Base-by-base conservation (phyloP, 2,329 filamentous ascomycete genomes). In the Coniochaeta sp. region DNA sequence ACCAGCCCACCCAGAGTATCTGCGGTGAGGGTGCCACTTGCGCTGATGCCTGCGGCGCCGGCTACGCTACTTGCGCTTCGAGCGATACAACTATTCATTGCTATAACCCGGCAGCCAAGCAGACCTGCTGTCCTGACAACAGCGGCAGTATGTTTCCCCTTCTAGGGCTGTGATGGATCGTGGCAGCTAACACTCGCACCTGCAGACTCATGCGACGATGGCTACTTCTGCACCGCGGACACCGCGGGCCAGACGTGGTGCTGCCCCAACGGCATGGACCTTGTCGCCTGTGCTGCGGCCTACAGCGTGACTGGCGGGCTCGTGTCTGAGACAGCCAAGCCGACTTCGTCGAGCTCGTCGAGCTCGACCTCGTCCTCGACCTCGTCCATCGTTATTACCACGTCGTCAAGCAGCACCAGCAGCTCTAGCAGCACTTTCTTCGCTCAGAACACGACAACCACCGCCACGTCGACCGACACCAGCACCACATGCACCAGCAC, bases 171-270 rank as follows among this genome's bases (percentile, higher is more conserved):
- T 36, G 52, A 44, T 28, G 22, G 6, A 30, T n/a, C 42, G n/a
- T 55, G 30, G 12, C 16, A 61, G 58, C 59, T 70, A 59, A 68
- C 54, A 2, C 26, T 52, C n/a, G 12, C 59, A 16, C 9, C 50
- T 44, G 12, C 58, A 86, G 84, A 84, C 72, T 83, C 84, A 34
- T 88, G 85, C 70, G 79, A 84, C 34, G 70, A 73, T 17, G 83
- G 82, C 57, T 88, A 81, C 76, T 88, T 82, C 77, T 88, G 86
- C 75, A 79, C 82, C n/a, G 75, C 79, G 65, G 79, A 86, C 68
- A 70, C 72, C 58, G 66, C 71, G 52, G 71, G 73, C 59, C 73
- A 77, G 60, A 86, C 84, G 36, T 81, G 81, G 75, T 88, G 85
- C 77, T 88, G 85, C 72, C 83, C 83, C 47, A 73, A 85, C 50